Percentiles rank a stretch among this genome's conserved stretches.
Evolutionary conservation across 2,329 filamentous ascomycete species (phyloP).

Genomic region (Ramichloridium luteum): DNA sequence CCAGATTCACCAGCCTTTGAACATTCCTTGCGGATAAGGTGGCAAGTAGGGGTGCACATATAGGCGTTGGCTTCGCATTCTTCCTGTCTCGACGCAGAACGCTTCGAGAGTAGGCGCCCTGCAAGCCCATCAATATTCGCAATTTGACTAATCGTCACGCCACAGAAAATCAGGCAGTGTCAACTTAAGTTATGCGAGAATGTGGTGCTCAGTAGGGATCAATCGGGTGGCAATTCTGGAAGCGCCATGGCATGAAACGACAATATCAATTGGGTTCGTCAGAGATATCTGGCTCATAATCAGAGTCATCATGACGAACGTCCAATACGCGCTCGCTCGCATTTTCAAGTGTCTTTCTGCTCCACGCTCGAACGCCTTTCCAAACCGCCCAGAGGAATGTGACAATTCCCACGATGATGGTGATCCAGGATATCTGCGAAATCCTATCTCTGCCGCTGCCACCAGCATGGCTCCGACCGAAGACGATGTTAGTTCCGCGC

Average conservation of each 20-base stretch:
- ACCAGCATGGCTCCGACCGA: conserved; percentile 27
- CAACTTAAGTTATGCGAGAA: conserved; percentile 90
- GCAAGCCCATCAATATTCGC: conserved; percentile 54
- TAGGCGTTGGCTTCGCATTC: conserved; percentile 8
- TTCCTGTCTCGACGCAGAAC: conserved; percentile 12
- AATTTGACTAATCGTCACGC: conserved; percentile 94
- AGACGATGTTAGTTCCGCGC: conserved; percentile 47
- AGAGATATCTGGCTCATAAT: conserved; percentile 29
- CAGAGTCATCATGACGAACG: conserved; percentile 53
- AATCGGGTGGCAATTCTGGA: not conserved
- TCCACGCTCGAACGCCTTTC: conserved; percentile 66
- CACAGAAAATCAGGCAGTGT: conserved; percentile 59
- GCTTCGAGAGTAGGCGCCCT: conserved; percentile 10
- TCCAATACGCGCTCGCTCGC: conserved; percentile 74
- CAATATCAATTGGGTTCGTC: conserved; percentile 4
- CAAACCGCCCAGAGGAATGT: conserved; percentile 78
- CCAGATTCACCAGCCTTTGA: conserved; percentile 2
- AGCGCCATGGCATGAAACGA: not conserved
- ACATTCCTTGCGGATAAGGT: conserved; percentile 5
- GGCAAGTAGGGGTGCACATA: conserved; percentile 2
- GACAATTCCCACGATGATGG: conserved; percentile 66
- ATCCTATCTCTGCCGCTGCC: conserved; percentile 63
- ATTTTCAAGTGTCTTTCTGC: conserved; percentile 57
- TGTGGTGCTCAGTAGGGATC: conserved; percentile 1
- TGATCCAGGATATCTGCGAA: conserved; percentile 64